Conservation (phyloP, 352 stramenopile genomes). For the Pythium folliculosum region DNA sequence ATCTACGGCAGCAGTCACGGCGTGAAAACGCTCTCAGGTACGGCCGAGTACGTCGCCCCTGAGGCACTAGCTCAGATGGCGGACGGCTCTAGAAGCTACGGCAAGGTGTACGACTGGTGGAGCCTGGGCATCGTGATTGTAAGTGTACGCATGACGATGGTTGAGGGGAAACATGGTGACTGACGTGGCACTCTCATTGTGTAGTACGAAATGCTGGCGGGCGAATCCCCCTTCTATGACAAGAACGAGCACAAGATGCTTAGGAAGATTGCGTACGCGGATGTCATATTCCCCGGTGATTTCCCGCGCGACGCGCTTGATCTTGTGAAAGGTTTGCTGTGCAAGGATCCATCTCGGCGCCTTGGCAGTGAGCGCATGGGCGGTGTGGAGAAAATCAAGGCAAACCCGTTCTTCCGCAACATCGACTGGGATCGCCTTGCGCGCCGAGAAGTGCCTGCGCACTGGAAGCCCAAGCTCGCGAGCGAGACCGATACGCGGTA, state of each 20-base stretch:
- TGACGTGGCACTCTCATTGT: neutral
- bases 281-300: conserved; percentile 73
- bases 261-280: conserved; percentile 75
- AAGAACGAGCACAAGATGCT: conserved; percentile 91
- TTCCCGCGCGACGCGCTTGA: conserved; percentile 79
- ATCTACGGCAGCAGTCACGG: conserved; percentile 86
- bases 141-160: conserved; percentile 29
- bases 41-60: conserved; percentile 85
- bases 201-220: conserved; percentile 88
- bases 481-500: conserved; percentile 88
- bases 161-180: neutral
- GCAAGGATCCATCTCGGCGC: conserved; percentile 70
- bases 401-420: conserved; percentile 64
- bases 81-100: conserved; percentile 82
- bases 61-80: conserved; percentile 81
- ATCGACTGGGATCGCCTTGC: conserved; percentile 81
- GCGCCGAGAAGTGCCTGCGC: conserved; percentile 68
- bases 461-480: conserved; percentile 83
- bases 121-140: conserved; percentile 86
- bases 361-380: conserved; percentile 68
- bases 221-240: conserved; percentile 87
- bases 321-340: conserved; percentile 70
- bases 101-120: conserved; percentile 91
- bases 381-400: conserved; percentile 74
- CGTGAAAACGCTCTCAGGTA: conserved; percentile 86